Percentiles rank a stretch among this genome's conserved stretches.
Conservation (phyloP, 208 protist species). For the Chromosphaera perkinsii region DNA sequence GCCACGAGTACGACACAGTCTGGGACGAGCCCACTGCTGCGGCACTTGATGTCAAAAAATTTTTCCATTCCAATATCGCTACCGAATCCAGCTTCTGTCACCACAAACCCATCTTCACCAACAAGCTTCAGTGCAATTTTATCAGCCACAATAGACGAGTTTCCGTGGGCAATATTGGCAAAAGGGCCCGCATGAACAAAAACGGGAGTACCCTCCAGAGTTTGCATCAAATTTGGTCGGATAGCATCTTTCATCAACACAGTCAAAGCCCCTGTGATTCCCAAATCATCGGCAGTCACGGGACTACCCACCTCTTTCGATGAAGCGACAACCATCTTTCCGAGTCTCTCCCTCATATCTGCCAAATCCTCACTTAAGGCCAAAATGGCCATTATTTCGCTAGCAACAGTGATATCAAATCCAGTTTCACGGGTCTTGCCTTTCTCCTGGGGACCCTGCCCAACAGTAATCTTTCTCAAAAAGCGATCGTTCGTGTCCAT, state of each 20-base stretch:
- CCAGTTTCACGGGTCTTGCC: conserved; percentile 69
- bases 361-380: conserved; percentile 78
- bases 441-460: conserved; percentile 80
- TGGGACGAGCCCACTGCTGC: conserved; percentile 75
- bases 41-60: conserved; percentile 97
- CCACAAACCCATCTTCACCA: conserved; percentile 84
- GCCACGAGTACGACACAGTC: conserved; percentile 86
- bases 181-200: conserved; percentile 95
- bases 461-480: conserved; percentile 87
- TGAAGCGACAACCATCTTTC: conserved; percentile 49
- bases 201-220: conserved; percentile 78
- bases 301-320: conserved; percentile 63
- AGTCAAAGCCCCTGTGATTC: conserved; percentile 72
- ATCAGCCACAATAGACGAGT: conserved; percentile 86
- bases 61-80: conserved; percentile 85
- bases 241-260: conserved; percentile 92
- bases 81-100: conserved; percentile 84
- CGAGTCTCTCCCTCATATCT: conserved; percentile 80
- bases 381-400: conserved; percentile 95
- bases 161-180: conserved; percentile 97
- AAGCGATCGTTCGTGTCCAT: conserved; percentile 92
- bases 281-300: conserved; percentile 69
- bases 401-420: conserved; percentile 93
- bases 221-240: conserved; percentile 93
- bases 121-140: conserved; percentile 82